Evolutionary conservation across 2,329 filamentous ascomycete species (phyloP), one percentile per base, ranked within the genome.

Genomic region (Fusarium solani-melongenae): DNA sequence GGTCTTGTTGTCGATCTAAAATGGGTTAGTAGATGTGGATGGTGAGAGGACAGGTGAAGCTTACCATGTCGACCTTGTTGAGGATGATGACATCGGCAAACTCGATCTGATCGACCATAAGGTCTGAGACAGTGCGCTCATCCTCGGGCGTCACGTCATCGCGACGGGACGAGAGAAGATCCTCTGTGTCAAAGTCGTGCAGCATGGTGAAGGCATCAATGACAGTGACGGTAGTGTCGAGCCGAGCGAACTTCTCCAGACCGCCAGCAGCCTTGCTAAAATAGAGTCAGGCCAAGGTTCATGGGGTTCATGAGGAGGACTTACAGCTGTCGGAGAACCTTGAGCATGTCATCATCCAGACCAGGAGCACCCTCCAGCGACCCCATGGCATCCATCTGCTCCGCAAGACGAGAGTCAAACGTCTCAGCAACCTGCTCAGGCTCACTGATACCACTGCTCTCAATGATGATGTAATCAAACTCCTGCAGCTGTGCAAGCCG

Each of bases 71-170:
- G 7, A 88, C 84, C 80, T 94, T 94, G 82, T 94, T 94, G 22
- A 94, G 82, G 5, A 94, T 86, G 15, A 94, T 87, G 8, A 94
- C 91, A 72, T 94, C 92, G 0, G 92, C 92, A 74, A 94, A 94
- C 80, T 94, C 92, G 67, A 94, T 92, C 76, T 94, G 92, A 74
- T 94, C 92, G 0, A 93, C 91, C 87, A 94, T 92, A 0, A 94
- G 85, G 73, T 94, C 92, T 0, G 92, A 93, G 3, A 94, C 92
- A 0, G 91, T 94, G 0, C 92, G 84, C 73, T 94, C 92, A 68
- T 94, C 92, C 72, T 94, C 92, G 0, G 89, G 79, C 6, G 88
- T 84, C 2, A 92, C 89, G 31, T 92, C 90, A 6, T 91, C 86
- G 14, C 85, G 90, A 2, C 92, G 87, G 24, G 90, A 87, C 1